Percentiles rank a stretch among this genome's conserved stretches.
Evolutionary conservation across 495 filamentous ascomycete species (phyloP).

Genomic region (Penicillium manginii): DNA sequence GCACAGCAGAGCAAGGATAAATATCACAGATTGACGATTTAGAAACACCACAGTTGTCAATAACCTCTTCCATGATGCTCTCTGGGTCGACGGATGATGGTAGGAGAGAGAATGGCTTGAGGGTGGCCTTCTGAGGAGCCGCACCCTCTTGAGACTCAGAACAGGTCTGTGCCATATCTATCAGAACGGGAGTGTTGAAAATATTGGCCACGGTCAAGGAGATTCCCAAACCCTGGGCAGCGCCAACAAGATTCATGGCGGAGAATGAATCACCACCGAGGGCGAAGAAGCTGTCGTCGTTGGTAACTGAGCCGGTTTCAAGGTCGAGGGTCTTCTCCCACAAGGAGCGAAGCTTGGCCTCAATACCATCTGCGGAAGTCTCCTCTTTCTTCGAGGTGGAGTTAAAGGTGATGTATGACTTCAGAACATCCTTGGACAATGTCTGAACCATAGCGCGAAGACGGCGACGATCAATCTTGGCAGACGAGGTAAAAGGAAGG

Average conservation of each 20-base stretch:
- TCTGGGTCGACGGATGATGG: conserved; percentile 25
- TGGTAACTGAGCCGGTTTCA: conserved; percentile 41
- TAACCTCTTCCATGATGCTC: conserved; percentile 48
- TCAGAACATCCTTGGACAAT: conserved; percentile 44
- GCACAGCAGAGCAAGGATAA: conserved; percentile 71
- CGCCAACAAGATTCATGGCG: conserved; percentile 59
- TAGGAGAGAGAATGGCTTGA: conserved; percentile 53
- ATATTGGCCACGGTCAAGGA: conserved; percentile 53
- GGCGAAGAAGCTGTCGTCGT: conserved; percentile 55
- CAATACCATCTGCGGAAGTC: conserved; percentile 30
- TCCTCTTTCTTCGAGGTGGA: conserved; percentile 26
- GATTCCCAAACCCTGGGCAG: conserved; percentile 46
- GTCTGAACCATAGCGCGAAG: conserved; percentile 47
- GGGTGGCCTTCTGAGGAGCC: conserved; percentile 9
- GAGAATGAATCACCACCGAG: conserved; percentile 60
- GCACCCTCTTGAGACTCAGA: conserved; percentile 7
- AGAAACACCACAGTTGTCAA: conserved; percentile 45
- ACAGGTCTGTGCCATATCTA: conserved; percentile 51
- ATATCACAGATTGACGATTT: conserved; percentile 53
- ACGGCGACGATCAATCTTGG: conserved; percentile 64
- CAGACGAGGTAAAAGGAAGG: conserved; percentile 60
- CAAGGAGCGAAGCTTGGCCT: conserved; percentile 37
- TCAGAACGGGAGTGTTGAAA: conserved; percentile 49
- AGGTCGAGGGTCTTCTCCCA: conserved; percentile 45
- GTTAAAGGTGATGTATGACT: conserved; percentile 43